Evolutionary conservation across 345 rosid species (phyloP), one percentile per base, ranked within the genome.

Genomic region (Aurinia saxatilis): DNA sequence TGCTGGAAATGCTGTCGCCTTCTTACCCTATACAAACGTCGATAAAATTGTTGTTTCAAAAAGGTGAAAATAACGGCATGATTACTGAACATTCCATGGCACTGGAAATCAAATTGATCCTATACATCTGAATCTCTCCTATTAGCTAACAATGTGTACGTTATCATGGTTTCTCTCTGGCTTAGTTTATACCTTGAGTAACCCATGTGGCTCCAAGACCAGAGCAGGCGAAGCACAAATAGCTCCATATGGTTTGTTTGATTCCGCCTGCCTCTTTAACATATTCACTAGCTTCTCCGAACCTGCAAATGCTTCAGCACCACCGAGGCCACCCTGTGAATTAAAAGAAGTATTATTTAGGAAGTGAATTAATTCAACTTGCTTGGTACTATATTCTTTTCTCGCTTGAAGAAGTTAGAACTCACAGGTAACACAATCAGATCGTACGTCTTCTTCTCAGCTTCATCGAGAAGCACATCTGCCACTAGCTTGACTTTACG

Each of bases 191-290:
- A 90, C 99, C 99, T 87, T 81, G 44, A 93, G 88, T 55, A 93
- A 78, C 56, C 96, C 97, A 73, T 89, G 83, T 51, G 96, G 84
- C 75, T 85, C 97, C 44, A 93, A 78, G 57, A 90, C 96, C 53
- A 90, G 65, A 60, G 97, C 96, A 59, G 99, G 97, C 57, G 99
- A 87, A 9, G 97, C 96, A 77, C 99, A 93, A 27, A 87, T 84
- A n/a, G 96, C 97, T 58, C 90, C 97, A 60, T 93, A 93, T 13
- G 90, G 96, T 73, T 68, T 78, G 77, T 82, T 85, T 50, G 85
- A 72, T 61, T 85, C 95, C 41, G 65, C 75, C 60, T 90, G 99
- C 77, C 73, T 85, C 79, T 87, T 84, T 34, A 93, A 78, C 77
- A 89, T 57, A 58, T 73, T 75, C 72, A 90, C 95, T 82, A 93